A percentile compares a stretch with the other conserved stretches of the same genome.
phyloP scores from a whole-genome alignment of 2,329 filamentous ascomycete species.

The Dichotomopilus funicola region DNA sequence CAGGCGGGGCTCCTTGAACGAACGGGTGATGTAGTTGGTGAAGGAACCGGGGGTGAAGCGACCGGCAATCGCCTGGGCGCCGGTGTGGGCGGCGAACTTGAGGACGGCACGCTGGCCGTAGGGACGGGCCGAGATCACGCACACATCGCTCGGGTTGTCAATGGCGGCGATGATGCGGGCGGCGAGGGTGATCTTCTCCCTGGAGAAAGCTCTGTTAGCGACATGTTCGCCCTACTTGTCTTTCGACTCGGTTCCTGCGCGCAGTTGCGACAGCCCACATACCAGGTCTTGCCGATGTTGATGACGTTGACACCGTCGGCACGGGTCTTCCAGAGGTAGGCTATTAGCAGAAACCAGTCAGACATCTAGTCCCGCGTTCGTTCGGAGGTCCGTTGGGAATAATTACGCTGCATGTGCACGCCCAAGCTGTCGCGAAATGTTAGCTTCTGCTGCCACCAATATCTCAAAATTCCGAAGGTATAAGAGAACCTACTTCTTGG shows the following conservation, averaged over 20 bases:
- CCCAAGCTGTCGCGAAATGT: conserved; percentile 52
- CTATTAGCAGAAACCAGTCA: conserved; percentile 66
- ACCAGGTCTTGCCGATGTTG: conserved; percentile 99
- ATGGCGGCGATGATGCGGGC: conserved; percentile 98
- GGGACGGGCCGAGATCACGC: conserved; percentile 98
- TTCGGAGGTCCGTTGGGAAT: conserved; percentile 8
- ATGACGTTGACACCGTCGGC: conserved; percentile 97
- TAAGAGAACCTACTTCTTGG: conserved; percentile 62
- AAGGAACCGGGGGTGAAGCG: conserved; percentile 99
- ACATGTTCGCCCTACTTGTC: neutral
- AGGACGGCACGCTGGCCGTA: conserved; percentile 99
- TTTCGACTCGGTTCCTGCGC: neutral
- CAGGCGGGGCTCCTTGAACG: conserved; percentile 99
- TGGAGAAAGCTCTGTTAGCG: conserved; percentile 32
- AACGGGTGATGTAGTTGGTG: conserved; percentile 99
- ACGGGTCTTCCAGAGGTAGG: conserved; percentile 99
- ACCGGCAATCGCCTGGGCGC: conserved; percentile 94
- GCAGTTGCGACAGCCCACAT: conserved; percentile 34
- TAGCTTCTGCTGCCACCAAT: neutral
- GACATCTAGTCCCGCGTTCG: conserved; percentile 38
- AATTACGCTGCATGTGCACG: conserved; percentile 66
- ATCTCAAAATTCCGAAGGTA: neutral
- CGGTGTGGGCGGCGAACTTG: conserved; percentile 99
- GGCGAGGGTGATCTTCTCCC: conserved; percentile 99
- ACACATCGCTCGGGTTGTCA: conserved; percentile 99